A percentile compares a stretch with the other conserved stretches of the same genome.
Evolutionary conservation across 345 rosid species (phyloP).

Genomic region (Ceriops tagal): DNA sequence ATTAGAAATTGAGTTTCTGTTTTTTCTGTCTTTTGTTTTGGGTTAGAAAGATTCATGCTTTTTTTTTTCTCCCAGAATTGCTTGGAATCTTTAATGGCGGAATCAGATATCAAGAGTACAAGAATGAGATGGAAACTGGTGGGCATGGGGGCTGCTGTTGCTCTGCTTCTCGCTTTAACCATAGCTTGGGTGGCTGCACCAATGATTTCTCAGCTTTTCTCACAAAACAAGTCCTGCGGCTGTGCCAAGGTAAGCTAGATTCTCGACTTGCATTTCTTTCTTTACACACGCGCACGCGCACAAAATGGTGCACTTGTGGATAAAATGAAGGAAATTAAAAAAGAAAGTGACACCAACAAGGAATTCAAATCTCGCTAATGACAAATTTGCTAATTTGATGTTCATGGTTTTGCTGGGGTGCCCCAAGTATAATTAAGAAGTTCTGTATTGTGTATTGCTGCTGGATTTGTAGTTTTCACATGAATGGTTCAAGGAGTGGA

Average conservation of each 20-base stretch:
- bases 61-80: too few relatives aligned
- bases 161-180: constrained; percentile 41
- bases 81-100: constrained; percentile 28
- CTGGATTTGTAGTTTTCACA: too few relatives aligned
- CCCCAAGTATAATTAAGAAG: too few relatives aligned
- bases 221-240: constrained; percentile 35
- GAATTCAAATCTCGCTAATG: too few relatives aligned
- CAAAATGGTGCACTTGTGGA: too few relatives aligned
- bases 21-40: neutral
- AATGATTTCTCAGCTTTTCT: constrained; percentile 30
- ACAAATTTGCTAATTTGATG: too few relatives aligned
- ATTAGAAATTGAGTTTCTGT: neutral
- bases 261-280: neutral
- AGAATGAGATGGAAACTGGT: constrained; percentile 33
- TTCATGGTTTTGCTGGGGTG: too few relatives aligned
- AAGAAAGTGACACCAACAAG: too few relatives aligned
- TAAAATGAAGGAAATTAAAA: too few relatives aligned
- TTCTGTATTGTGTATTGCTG: too few relatives aligned
- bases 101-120: constrained; percentile 25
- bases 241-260: constrained; percentile 50
- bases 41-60: too few relatives aligned
- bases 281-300: constrained; percentile 2
- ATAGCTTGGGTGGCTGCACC: constrained; percentile 28
- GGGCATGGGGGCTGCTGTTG: constrained; percentile 36
- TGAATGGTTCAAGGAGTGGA: too few relatives aligned